phyloP scores from a whole-genome alignment of 768 basidiomycete species.

The Rhizopogon salebrosus region DNA sequence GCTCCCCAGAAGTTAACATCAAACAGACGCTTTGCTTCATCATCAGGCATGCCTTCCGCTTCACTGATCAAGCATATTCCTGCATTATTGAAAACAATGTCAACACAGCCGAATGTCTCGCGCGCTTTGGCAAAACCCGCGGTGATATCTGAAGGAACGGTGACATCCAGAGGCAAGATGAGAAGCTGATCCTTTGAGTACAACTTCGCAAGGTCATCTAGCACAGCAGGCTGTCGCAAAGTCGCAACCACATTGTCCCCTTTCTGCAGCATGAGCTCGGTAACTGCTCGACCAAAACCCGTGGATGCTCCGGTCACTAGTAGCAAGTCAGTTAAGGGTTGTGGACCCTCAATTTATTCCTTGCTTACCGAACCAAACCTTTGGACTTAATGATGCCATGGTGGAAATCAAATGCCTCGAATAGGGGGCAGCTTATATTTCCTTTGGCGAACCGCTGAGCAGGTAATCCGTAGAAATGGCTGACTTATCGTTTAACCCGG shows the following conservation, averaged over 20 bases:
- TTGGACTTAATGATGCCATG: slow-evolving; percentile 1
- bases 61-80: slow-evolving; percentile 26
- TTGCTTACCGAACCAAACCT: slow-evolving; percentile 21
- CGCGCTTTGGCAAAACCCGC: slow-evolving; percentile 30
- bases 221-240: slow-evolving; percentile 30
- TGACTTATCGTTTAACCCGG: too few relatives aligned
- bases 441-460: too few relatives aligned
- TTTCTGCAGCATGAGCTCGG: slow-evolving; percentile 27
- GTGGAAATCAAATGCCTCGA: not conserved
- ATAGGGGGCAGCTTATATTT: too few relatives aligned
- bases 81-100: slow-evolving; percentile 45
- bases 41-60: slow-evolving; percentile 32
- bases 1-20: slow-evolving; percentile 37
- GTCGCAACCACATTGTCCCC: slow-evolving; percentile 41
- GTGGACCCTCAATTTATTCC: not conserved
- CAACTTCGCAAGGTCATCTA: slow-evolving; percentile 23
- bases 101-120: slow-evolving; percentile 35
- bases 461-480: too few relatives aligned
- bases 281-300: slow-evolving; percentile 33
- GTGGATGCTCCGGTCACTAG: slow-evolving; percentile 37
- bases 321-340: not conserved
- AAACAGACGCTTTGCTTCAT: slow-evolving; percentile 30
- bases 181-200: slow-evolving; percentile 29
- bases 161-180: slow-evolving; percentile 37
- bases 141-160: slow-evolving; percentile 22